Conservation (phyloP, 108 stramenopile species). For the Hondaea fermentalgiana region DNA sequence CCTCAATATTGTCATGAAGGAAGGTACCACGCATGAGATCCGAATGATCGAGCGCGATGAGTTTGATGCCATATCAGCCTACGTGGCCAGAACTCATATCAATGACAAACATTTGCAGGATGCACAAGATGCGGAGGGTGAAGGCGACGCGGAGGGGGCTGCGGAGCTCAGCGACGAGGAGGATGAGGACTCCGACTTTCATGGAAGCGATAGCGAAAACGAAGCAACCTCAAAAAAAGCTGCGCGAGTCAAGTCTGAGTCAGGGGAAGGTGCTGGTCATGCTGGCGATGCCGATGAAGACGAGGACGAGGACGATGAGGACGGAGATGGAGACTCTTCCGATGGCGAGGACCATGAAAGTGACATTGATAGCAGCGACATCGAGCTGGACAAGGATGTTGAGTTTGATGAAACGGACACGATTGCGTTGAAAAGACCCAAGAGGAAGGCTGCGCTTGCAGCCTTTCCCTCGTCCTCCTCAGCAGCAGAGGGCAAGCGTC, state of each 20-base stretch:
- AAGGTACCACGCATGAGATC: not conserved
- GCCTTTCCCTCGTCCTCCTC: not conserved
- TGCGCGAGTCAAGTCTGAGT: not conserved
- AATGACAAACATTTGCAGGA: not conserved
- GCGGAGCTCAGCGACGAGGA: not conserved
- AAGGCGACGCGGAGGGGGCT: not conserved
- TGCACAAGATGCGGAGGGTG: not conserved
- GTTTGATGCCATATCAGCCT: not conserved
- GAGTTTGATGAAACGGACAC: not conserved
- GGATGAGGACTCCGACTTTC: not conserved
- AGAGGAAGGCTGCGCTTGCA: not conserved
- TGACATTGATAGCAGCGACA: not conserved
- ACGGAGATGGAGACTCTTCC: not conserved
- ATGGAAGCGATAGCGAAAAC: not conserved
- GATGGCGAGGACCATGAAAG: not conserved
- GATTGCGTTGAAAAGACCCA: not conserved
- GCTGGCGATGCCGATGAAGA: not conserved
- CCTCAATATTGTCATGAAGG: conserved; percentile 16
- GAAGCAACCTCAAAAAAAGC: not conserved
- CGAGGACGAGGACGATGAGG: not conserved
- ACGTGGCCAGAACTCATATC: not conserved
- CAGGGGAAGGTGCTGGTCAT: not conserved
- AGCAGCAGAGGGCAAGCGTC: not conserved
- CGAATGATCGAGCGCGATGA: not conserved
- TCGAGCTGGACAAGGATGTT: not conserved